Evolutionary conservation across 176 grass and related monocot species (phyloP), one percentile per base, ranked within the genome.

Genomic region (Bonia amplexicaulis): DNA sequence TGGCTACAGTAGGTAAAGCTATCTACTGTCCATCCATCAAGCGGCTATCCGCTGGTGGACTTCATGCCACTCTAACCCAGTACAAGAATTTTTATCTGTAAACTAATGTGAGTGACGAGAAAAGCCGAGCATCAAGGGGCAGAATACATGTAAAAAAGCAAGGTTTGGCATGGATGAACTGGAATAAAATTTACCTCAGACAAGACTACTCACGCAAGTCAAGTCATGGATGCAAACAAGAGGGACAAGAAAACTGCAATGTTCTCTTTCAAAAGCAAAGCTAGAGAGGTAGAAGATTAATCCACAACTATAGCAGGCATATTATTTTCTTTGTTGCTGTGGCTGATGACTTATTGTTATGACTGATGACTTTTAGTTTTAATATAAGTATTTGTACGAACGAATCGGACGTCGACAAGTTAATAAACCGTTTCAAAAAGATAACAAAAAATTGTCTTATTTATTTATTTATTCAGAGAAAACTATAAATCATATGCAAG

Each of bases 201-300:
- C 69, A 84, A 76, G 89, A 71, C 75, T 84, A 79, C 89, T 79
- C 67, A 11, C 8, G 79, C 85, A 87, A 84, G 89, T 87, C 85
- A 91, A 87, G 85, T 84, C 81, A 76, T 80, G 85, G 75, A 74
- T 80, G 76, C 76, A 47, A 73, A 19, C 67, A 71, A 91, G 78
- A 80, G 42, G 74, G 75, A 52, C 31, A 55, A 79, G 17, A 49
- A 80, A 86, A 53, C 46, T 9, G 19, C 33, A 64, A 71, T 87
- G 89, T 84, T 80, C 85, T 80, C 52, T 84, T 90, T 0, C 15
- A 69, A 76, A 88, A 78, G 76, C 55, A 59, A 79, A 78, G 41
- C 13, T 63, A 45, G 47, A 80, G 31, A 67, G 41, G 10, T 76
- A 61, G 81, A 75, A 68, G 80, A 68, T 74, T 76, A 62, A 55